These are phyloP conservation scores for Selaginella tamariscina DNA, from an alignment of 75 land plant species.

Conservation along the genomic window DNA sequence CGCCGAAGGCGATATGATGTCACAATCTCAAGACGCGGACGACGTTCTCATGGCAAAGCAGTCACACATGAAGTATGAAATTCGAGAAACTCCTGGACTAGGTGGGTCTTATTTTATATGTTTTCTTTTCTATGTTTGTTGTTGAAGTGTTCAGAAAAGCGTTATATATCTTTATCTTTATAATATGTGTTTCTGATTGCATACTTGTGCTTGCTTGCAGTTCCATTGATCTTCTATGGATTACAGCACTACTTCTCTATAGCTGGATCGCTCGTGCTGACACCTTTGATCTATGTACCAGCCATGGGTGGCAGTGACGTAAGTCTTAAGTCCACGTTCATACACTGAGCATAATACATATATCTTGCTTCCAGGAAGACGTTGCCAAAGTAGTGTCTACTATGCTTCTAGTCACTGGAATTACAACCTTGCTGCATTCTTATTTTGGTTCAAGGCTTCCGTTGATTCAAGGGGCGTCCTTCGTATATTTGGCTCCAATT, in stretches of 20 bases:
- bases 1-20: neutral
- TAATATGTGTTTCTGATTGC: no score
- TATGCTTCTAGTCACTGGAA: conserved; percentile 63
- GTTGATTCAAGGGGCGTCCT: conserved; percentile 81
- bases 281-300: conserved; percentile 6
- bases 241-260: conserved; percentile 8
- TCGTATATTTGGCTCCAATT: conserved; percentile 80
- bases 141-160: neutral
- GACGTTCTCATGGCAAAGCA: conserved; percentile 7
- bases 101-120: neutral
- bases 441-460: conserved; percentile 77
- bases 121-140: neutral
- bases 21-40: conserved; percentile 8
- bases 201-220: neutral
- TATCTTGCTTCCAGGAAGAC: conserved; percentile 42
- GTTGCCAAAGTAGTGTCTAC: conserved; percentile 72
- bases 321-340: neutral
- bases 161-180: no score
- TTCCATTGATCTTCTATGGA: conserved; percentile 4
- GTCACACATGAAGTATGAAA: conserved; percentile 10
- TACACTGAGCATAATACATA: neutral
- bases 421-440: conserved; percentile 64
- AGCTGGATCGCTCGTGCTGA: conserved; percentile 5
- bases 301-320: conserved; percentile 10
- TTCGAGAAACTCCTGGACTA: conserved; percentile 2